Evolutionary conservation across 2,329 filamentous ascomycete species (phyloP).

Genomic region (Xylariaceae sp.): DNA sequence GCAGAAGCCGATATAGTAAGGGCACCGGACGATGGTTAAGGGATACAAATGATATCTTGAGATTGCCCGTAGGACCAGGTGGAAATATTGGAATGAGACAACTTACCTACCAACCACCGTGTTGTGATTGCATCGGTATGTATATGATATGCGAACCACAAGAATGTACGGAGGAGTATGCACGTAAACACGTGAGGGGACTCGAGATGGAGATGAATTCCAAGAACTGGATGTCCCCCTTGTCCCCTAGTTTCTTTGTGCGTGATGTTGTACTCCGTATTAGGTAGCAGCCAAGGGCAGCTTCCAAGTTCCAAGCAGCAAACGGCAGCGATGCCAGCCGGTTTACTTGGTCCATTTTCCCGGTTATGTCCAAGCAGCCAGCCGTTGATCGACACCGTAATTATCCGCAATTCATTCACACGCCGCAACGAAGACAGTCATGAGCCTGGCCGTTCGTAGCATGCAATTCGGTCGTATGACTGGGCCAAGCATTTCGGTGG

Average conservation of each 20-base stretch:
- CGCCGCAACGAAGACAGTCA: neutral
- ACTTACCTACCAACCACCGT: neutral
- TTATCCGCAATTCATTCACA: neutral
- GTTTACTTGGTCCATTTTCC: neutral
- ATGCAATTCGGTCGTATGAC: neutral
- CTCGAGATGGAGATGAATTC: neutral
- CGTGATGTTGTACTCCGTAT: neutral
- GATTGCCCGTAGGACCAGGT: neutral
- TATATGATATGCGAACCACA: neutral
- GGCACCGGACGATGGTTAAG: neutral
- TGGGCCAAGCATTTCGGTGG: slow-evolving; percentile 1
- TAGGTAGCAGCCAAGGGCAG: neutral
- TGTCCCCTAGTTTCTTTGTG: too few relatives aligned
- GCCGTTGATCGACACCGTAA: neutral
- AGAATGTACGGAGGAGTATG: neutral
- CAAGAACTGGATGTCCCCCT: too few relatives aligned
- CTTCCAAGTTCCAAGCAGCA: neutral
- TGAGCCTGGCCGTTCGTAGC: neutral
- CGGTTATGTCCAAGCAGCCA: neutral
- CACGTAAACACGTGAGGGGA: neutral
- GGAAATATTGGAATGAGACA: neutral
- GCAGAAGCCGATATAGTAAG: neutral
- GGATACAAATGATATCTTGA: neutral
- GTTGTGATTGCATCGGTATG: neutral
- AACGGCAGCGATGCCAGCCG: neutral